Evolutionary conservation across 495 filamentous ascomycete genomes (phyloP).

Genomic region (Aspergillus cavernicola): DNA sequence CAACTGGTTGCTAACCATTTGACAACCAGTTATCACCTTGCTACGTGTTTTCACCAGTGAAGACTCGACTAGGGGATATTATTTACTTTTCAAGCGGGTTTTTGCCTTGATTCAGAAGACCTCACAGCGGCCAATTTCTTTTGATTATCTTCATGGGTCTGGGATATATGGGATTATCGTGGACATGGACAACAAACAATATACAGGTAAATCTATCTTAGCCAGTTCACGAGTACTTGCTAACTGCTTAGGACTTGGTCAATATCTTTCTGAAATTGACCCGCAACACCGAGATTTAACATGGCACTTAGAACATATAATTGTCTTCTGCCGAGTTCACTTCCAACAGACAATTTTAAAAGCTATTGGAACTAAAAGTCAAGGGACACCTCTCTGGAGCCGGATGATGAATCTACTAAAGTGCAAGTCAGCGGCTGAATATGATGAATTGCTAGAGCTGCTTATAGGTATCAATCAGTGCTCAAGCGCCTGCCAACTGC

Average conservation of each 20-base stretch:
- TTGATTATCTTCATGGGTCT: neutral
- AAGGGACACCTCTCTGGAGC: neutral
- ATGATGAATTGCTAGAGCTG: neutral
- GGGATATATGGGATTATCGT: neutral
- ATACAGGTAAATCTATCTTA: neutral
- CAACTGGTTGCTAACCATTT: neutral
- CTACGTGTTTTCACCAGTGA: neutral
- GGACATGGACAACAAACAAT: neutral
- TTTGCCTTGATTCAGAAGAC: neutral
- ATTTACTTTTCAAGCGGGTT: neutral
- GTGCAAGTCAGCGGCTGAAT: neutral
- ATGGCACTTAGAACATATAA: neutral
- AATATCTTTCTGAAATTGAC: neutral
- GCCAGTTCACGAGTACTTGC: neutral
- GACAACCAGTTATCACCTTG: neutral
- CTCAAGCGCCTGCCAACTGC: neutral
- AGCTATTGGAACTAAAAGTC: neutral
- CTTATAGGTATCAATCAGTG: neutral
- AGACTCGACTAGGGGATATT: neutral
- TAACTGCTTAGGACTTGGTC: neutral
- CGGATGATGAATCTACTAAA: neutral
- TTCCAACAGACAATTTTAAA: neutral
- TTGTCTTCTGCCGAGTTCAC: neutral
- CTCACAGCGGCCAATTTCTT: neutral
- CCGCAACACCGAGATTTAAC: neutral